Evolutionary conservation across 345 rosid genomes (phyloP), one percentile per base, ranked within the genome.

Genomic region (Abelmoschus esculentus): DNA sequence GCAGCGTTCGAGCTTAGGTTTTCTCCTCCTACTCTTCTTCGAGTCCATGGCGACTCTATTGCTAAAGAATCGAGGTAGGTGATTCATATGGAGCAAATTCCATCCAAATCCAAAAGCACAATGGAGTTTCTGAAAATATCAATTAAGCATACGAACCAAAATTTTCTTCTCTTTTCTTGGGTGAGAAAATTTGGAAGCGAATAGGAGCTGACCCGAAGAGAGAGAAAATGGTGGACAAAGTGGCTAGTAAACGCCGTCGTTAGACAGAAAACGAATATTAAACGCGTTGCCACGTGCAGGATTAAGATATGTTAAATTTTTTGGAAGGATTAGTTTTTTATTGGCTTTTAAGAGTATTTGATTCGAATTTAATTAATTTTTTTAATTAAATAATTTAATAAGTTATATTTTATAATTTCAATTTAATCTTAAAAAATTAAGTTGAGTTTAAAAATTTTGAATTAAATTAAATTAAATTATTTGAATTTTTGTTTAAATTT

Each of bases 221-320:
- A 65, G 46, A 62, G 47, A 36, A 0, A 26, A 55, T 61, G 63
- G 69, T 52, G 72, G 63, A 69, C 49, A 36, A 7, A 26, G 34
- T 60, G 78, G 65, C 71, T 44, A 74, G 87, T 78, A 80, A 86
- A 83, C 82, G 86, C 87, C 80, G 88, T 70, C 86, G 79, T 52
- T 72, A 52, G 74, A 69, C 47, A 59, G 81, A n/a, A 7, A 52
- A 22, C 6, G 18, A 17, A 53, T 47, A 44, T 11, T 72, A 76
- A 67, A 86, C 95, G 87, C 95, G 91, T 84, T 77, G 80, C 77
- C 86, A 78, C 85, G 82, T 82, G 72, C n/a, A 50, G 11, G 4
- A 15, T n/a, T 17, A 52, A 52, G 10, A 52, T 6, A 17, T 12
- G 50, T 12, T 46, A 46, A 11, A 44, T 8, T 72, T 29, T 31